phyloP scores from a whole-genome alignment of 202 grass and related monocot genomes.

The Bolboschoenoplectus hybrid region DNA sequence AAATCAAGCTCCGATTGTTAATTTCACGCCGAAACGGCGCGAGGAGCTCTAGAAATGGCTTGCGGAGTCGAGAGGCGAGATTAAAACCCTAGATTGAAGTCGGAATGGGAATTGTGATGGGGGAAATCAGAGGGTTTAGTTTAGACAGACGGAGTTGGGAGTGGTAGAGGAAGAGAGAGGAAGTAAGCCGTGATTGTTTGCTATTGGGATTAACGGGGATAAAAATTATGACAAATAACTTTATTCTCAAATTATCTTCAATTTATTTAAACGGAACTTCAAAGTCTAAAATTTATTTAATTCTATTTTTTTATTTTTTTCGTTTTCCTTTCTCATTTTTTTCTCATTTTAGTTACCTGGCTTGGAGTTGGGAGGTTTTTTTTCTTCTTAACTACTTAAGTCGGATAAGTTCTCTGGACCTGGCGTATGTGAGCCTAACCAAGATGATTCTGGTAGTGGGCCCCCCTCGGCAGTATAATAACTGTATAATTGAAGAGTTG shows the following conservation, averaged over 20 bases:
- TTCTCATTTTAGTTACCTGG: not conserved
- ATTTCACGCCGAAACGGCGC: not conserved
- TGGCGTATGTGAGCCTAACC: not conserved
- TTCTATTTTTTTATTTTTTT: conserved; percentile 6
- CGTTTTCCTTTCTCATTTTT: not conserved
- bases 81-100: conserved; percentile 17
- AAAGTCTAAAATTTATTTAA: not conserved
- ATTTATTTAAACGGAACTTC: no score
- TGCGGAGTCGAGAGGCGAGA: not conserved
- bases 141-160: not conserved
- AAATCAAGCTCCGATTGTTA: conserved; percentile 10
- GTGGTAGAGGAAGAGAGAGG: not conserved
- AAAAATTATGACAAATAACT: no score
- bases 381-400: not conserved
- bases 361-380: not conserved
- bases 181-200: not conserved
- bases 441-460: not conserved
- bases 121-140: no score
- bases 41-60: not conserved
- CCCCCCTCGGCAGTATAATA: not conserved
- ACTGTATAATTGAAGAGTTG: not conserved
- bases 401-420: not conserved
- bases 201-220: no score
- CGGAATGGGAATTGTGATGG: not conserved
- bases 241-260: no score